Evolutionary conservation across 1,284 basidiomycete species (phyloP), one percentile per base, ranked within the genome.

Genomic region (Omphalotus olearius): DNA sequence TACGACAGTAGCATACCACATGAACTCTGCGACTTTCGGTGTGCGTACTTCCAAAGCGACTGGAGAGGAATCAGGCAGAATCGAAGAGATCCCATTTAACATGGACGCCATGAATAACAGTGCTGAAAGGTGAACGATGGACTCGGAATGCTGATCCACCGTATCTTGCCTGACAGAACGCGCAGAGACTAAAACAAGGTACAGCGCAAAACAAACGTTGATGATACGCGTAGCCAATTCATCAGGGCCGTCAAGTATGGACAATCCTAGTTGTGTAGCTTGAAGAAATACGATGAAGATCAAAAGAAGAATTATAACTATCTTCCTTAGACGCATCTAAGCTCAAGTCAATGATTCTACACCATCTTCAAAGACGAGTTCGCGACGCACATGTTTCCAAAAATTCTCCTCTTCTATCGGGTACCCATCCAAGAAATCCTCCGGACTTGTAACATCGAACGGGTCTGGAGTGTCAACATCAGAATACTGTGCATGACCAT

Each of bases 371-470:
- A 23, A 23, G 5, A 23, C 23, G 23, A 23, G 2, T 3, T 23
- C 30, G 30, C 30, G 17, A 76, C 82, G 51, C 62, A 84, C 89
- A 68, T 71, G 70, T 13, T 62, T 60, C 90, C 91, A 94, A 63
- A 95, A 94, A 13, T 59, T 69, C 10, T 78, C 78, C 47, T 80
- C 83, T 17, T 90, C 71, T 42, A 94, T 75, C 9, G 90, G 87
- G 50, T 81, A 80, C 1, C 92, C 92, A 61, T 94, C 86, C 11
- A 83, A 60, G 30, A 81, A 62, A 61, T 93, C 86, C 59, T 85
- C 81, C 2, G 85, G 79, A 39, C 70, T 83, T 25, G 82, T 79
- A 33, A 93, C 80, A 58, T 93, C 82, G 64, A 93, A 93, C 2
- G 90, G 83, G 64, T 94, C 92, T 56, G 57, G 42, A 6, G 35